These are phyloP conservation scores for Thielaviopsis populi DNA, from an alignment of 2,329 filamentous ascomycete genomes.

Conservation along the genomic window DNA sequence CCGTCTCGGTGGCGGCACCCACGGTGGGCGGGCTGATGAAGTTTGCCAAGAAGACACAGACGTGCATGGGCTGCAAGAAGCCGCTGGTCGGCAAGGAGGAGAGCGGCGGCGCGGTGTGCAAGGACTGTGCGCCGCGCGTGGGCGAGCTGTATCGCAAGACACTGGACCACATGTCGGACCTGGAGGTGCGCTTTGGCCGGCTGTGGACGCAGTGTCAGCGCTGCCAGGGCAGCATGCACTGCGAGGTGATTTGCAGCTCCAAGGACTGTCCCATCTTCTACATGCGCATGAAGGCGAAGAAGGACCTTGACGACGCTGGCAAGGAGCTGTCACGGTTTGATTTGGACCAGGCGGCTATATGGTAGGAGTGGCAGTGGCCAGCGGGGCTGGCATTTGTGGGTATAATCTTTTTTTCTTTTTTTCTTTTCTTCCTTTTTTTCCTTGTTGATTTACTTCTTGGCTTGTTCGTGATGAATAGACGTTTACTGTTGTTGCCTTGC, in stretches of 20 bases:
- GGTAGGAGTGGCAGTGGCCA: slow-evolving; percentile 24
- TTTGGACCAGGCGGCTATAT: slow-evolving; percentile 56
- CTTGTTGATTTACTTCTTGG: neutral
- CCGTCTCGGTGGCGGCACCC: slow-evolving; percentile 82
- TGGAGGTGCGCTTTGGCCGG: slow-evolving; percentile 82
- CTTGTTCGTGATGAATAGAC: neutral
- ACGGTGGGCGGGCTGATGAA: slow-evolving; percentile 93
- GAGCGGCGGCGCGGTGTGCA: slow-evolving; percentile 71
- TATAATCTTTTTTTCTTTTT: no score
- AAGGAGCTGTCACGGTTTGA: slow-evolving; percentile 87
- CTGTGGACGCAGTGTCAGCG: slow-evolving; percentile 97
- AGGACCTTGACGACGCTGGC: slow-evolving; percentile 89
- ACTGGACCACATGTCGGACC: slow-evolving; percentile 71
- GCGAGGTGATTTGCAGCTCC: slow-evolving; percentile 92
- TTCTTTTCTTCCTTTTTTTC: no score
- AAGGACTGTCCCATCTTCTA: slow-evolving; percentile 99
- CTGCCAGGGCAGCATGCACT: slow-evolving; percentile 95
- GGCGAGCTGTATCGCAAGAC: slow-evolving; percentile 91
- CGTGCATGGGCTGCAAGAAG: slow-evolving; percentile 98
- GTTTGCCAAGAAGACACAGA: slow-evolving; percentile 93
- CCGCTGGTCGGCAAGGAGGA: slow-evolving; percentile 70
- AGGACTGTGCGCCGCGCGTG: slow-evolving; percentile 67
- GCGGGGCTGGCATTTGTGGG: neutral
- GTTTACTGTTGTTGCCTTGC: no score
- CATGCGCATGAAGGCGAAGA: slow-evolving; percentile 99